These are phyloP conservation scores for Wallacemonas sp. DNA, from an alignment of 208 protist genomes.

Conservation along the genomic window DNA sequence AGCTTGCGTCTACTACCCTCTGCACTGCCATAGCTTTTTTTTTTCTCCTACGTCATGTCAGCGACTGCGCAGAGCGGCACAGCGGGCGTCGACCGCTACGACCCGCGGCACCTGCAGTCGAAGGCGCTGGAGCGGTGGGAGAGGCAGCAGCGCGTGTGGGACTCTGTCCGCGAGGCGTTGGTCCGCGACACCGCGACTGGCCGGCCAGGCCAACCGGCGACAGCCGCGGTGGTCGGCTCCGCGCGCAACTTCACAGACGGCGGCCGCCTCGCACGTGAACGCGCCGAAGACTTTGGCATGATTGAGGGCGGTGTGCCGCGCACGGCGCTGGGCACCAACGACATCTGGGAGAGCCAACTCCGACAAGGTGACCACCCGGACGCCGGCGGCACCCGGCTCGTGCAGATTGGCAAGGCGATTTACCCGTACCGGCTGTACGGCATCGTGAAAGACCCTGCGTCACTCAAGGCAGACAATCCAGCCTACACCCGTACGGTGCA, in stretches of 20 bases:
- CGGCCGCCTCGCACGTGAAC: constrained; percentile 31
- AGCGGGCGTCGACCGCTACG: constrained; percentile 21
- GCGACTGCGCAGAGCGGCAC: not conserved
- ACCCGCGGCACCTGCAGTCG: constrained; percentile 53
- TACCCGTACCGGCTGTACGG: constrained; percentile 75
- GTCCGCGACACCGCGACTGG: constrained; percentile 11
- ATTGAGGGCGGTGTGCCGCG: constrained; percentile 34
- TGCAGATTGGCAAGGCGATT: constrained; percentile 57
- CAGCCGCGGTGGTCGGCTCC: not conserved
- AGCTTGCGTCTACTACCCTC: not conserved
- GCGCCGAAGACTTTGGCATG: constrained; percentile 54
- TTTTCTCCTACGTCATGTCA: not conserved
- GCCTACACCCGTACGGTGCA: constrained; percentile 31
- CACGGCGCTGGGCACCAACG: constrained; percentile 15
- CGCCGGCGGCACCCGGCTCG: constrained; percentile 38
- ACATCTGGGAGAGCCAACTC: constrained; percentile 65
- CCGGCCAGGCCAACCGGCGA: too few relatives aligned
- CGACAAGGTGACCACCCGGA: constrained; percentile 25
- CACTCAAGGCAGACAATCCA: constrained; percentile 33
- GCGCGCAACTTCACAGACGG: constrained; percentile 40
- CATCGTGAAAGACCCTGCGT: constrained; percentile 33
- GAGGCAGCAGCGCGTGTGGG: constrained; percentile 65
- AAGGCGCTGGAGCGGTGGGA: constrained; percentile 72
- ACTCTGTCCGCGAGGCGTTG: constrained; percentile 23
- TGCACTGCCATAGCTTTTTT: not conserved